Evolutionary conservation across 1,284 basidiomycete genomes (phyloP), one percentile per base, ranked within the genome.

Genomic region (Tilletia setariae): DNA sequence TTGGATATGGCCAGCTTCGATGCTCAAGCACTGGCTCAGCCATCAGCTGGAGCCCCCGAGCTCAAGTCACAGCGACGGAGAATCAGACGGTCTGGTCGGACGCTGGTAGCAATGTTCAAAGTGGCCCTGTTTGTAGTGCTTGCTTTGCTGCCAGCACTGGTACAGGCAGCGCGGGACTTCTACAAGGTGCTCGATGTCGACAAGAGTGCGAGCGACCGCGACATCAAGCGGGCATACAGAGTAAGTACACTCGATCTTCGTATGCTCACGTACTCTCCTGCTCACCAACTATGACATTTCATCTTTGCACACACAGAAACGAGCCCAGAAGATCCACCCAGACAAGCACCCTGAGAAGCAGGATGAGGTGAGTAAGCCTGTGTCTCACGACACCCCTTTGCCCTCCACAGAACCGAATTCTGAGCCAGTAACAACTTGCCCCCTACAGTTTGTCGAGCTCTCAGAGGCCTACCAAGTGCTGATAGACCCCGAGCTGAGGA

Each of bases 391-490:
- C 46, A 49, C 62, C 42, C 51, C 28, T 9, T 1, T 25, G 11
- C 51, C 15, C 13, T 53, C 23, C 21, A 28, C 16, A 25, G 16
- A 21, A 49, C 47, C 7, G 7, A 3, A 7, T n/a, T 7, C 23
- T 49, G 19, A n/a, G n/a, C 25, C 13, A 53, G 28, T 19, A 8
- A 49, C 47, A n/a, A 9, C n/a, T 49, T 9, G 47, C 53, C 21
- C 15, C 13, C 15, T 30, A 32, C 56, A 61, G 70, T 82, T 82
- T 19, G 75, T 82, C 82, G 85, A 83, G 89, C 70, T 82, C 30
- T 77, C 76, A 44, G 80, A 82, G 46, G 80, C 80, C 11, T 82
- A 82, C 61, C 79, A 82, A 68, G 71, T 73, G 9, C 72, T 82
- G 13, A 74, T 73, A 42, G 80, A 82, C 43, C 65, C 74, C 0